Percentiles rank a stretch among this genome's conserved stretches.
Evolutionary conservation across 2,329 filamentous ascomycete species (phyloP).

Genomic region (Fusarium oxysporum): DNA sequence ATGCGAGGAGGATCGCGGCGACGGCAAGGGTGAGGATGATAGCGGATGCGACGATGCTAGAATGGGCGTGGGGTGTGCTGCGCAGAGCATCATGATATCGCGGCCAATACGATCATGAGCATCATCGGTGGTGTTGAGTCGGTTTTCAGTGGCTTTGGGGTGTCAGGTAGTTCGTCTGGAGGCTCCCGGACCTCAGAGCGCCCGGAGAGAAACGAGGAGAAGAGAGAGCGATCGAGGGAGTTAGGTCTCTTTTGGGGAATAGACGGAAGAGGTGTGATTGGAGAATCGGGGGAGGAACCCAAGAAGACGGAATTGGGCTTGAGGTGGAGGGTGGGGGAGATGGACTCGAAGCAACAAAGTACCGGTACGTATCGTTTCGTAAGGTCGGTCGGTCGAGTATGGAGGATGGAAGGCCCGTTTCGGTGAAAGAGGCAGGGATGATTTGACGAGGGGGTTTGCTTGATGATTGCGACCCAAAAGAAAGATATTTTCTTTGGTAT

Average conservation of each 20-base stretch:
- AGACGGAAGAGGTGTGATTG: constrained; percentile 41
- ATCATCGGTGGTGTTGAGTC: constrained; percentile 44
- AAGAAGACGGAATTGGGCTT: constrained; percentile 32
- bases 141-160: constrained; percentile 15
- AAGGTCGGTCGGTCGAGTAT: not conserved
- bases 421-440: constrained; percentile 46
- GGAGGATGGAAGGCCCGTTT: constrained; percentile 33
- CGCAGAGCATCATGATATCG: constrained; percentile 59
- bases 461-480: constrained; percentile 31
- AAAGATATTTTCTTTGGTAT: constrained; percentile 4
- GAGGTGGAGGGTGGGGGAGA: constrained; percentile 31
- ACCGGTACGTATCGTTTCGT: constrained; percentile 28
- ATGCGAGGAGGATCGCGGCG: constrained; percentile 1
- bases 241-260: constrained; percentile 41
- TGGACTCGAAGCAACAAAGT: constrained; percentile 14
- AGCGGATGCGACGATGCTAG: constrained; percentile 44
- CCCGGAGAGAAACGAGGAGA: constrained; percentile 24
- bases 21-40: constrained; percentile 20
- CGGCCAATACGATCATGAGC: constrained; percentile 47
- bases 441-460: constrained; percentile 38
- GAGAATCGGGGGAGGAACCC: constrained; percentile 42
- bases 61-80: constrained; percentile 50
- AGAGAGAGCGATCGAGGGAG: constrained; percentile 28
- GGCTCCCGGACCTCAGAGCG: constrained; percentile 36
- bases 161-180: constrained; percentile 29